Percentiles rank a stretch among this genome's conserved stretches.
These are phyloP conservation scores for Solanum chiquidenum DNA, from an alignment of 257 asterid species.

Conservation along the genomic window DNA sequence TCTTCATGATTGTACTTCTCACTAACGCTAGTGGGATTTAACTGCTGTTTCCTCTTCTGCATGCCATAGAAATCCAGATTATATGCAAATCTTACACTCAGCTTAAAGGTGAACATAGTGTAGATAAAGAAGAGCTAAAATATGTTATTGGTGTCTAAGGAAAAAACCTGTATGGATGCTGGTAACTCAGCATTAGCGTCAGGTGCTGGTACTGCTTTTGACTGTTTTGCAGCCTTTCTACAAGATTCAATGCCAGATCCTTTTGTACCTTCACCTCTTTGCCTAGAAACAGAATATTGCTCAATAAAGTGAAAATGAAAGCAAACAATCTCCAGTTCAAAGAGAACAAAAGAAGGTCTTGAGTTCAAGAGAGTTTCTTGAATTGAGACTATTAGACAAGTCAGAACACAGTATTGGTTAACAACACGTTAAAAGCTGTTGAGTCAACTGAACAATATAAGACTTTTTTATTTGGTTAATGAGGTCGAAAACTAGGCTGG, in stretches of 20 bases:
- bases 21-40: slow-evolving; percentile 44
- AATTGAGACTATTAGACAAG: not conserved
- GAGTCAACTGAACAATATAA: not conserved
- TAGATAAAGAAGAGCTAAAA: not conserved
- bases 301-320: not conserved
- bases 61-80: not conserved
- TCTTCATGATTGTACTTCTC: slow-evolving; percentile 46
- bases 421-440: not conserved
- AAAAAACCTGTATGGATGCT: slow-evolving; percentile 49
- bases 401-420: not conserved
- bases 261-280: slow-evolving; percentile 40
- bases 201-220: slow-evolving; percentile 53
- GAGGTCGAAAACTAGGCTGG: not conserved
- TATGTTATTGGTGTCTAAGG: not conserved
- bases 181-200: slow-evolving; percentile 63
- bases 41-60: slow-evolving; percentile 44
- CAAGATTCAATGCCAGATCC: slow-evolving; percentile 35
- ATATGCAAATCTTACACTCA: not conserved
- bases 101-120: not conserved
- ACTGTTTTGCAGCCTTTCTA: slow-evolving; percentile 32
- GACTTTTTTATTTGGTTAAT: not conserved
- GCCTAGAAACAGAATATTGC: slow-evolving; percentile 25
- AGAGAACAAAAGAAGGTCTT: not conserved
- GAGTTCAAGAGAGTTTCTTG: not conserved
- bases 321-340: not conserved